These are phyloP conservation scores for Trichoderma asperelloides DNA, from an alignment of 495 filamentous ascomycete genomes.

Conservation along the genomic window DNA sequence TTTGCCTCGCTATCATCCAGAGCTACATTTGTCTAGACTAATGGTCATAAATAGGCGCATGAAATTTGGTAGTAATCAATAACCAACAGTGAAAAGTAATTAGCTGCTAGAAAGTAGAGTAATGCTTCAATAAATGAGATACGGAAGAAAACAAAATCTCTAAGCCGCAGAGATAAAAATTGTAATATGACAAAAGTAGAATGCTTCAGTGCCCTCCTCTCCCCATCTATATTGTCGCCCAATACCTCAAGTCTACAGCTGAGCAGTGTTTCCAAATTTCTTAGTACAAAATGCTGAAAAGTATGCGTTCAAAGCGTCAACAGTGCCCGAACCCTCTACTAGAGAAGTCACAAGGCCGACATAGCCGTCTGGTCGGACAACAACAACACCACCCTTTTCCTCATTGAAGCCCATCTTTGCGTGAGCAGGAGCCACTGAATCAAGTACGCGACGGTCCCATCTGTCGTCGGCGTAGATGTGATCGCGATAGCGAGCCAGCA, in stretches of 20 bases:
- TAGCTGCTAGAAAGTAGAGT: too few species aligned
- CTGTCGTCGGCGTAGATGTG: constrained; percentile 84
- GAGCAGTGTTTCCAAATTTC: constrained; percentile 22
- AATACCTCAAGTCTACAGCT: not conserved
- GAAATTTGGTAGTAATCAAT: too few species aligned
- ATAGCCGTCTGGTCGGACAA: constrained; percentile 81
- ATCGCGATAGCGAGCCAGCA: constrained; percentile 65
- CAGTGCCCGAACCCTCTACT: constrained; percentile 65
- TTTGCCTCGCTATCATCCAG: too few species aligned
- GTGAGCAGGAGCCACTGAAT: constrained; percentile 66
- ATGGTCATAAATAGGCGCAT: too few species aligned
- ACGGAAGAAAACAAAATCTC: too few species aligned
- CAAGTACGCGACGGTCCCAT: constrained; percentile 59
- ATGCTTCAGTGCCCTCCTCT: too few species aligned
- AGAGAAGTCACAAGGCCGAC: constrained; percentile 66
- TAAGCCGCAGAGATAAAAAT: not conserved
- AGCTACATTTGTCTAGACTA: too few species aligned
- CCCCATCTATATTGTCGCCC: too few species aligned
- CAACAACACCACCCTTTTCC: constrained; percentile 65
- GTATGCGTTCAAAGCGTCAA: constrained; percentile 75
- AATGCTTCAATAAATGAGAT: too few species aligned
- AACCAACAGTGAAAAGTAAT: too few species aligned
- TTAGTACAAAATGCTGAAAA: constrained; percentile 58
- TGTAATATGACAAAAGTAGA: too few species aligned
- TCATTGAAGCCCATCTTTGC: constrained; percentile 75